Conservation (phyloP, 495 filamentous ascomycete species). For the Amniculicola lignicola region DNA sequence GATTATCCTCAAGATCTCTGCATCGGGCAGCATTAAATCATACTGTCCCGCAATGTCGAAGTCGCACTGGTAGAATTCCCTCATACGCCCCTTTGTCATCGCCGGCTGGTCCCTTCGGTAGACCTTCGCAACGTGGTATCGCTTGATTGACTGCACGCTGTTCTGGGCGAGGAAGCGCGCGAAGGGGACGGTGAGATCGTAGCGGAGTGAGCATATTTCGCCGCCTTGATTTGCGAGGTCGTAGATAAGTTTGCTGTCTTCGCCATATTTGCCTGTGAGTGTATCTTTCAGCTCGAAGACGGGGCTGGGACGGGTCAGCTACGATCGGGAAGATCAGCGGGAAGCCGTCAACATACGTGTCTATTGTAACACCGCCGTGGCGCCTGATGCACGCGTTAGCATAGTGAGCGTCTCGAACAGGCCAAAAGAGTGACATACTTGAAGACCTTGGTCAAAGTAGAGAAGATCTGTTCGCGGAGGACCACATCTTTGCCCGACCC, state of each 20-base stretch:
- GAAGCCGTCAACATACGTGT: conserved; percentile 52
- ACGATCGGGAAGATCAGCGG: neutral
- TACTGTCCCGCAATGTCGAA: conserved; percentile 91
- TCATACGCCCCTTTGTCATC: conserved; percentile 85
- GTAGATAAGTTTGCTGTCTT: conserved; percentile 89
- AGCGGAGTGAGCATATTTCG: conserved; percentile 79
- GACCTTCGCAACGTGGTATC: conserved; percentile 88
- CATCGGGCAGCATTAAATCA: conserved; percentile 93
- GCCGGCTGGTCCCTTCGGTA: conserved; percentile 79
- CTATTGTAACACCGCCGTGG: conserved; percentile 80
- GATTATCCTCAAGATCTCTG: conserved; percentile 83
- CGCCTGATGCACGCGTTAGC: conserved; percentile 51
- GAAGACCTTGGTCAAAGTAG: conserved; percentile 77
- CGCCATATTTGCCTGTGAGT: conserved; percentile 84
- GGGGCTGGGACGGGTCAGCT: conserved; percentile 42
- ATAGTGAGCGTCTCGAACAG: neutral
- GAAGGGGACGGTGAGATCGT: conserved; percentile 90
- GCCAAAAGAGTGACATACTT: conserved; percentile 9
- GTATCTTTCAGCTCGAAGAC: conserved; percentile 78
- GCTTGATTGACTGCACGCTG: conserved; percentile 70
- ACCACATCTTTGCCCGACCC: conserved; percentile 71
- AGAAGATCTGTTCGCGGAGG: conserved; percentile 80
- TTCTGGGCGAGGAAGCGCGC: conserved; percentile 88
- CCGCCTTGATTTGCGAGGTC: conserved; percentile 83
- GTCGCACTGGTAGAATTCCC: conserved; percentile 98